Evolutionary conservation across 2,329 filamentous ascomycete genomes (phyloP).

Genomic region (Colletotrichum acutatum): DNA sequence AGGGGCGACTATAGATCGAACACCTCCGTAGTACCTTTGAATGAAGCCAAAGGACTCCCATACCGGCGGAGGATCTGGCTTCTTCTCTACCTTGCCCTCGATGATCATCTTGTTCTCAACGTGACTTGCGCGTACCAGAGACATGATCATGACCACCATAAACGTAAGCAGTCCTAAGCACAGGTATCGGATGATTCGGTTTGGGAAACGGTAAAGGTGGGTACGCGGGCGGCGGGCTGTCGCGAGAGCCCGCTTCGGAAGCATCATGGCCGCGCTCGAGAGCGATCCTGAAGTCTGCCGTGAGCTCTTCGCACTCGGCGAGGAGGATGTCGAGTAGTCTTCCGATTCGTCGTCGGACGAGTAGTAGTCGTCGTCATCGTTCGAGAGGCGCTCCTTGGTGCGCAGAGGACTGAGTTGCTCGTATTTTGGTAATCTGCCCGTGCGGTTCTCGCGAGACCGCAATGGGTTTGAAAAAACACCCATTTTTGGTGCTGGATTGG

Average conservation of each 20-base stretch:
- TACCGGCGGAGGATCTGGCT: conserved; percentile 70
- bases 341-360: conserved; percentile 58
- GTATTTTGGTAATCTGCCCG: conserved; percentile 60
- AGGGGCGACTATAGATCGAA: conserved; percentile 75
- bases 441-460: conserved; percentile 57
- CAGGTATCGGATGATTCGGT: conserved; percentile 81
- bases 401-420: conserved; percentile 49
- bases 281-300: conserved; percentile 61
- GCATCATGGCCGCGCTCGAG: conserved; percentile 56
- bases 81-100: conserved; percentile 67
- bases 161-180: conserved; percentile 76
- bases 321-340: conserved; percentile 52
- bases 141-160: conserved; percentile 81
- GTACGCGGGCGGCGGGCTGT: conserved; percentile 46
- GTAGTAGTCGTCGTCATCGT: conserved; percentile 60
- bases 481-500: conserved; percentile 50
- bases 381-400: conserved; percentile 62
- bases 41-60: conserved; percentile 92
- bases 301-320: conserved; percentile 64
- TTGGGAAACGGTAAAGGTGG: conserved; percentile 72
- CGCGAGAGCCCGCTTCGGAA: conserved; percentile 51
- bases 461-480: conserved; percentile 60
- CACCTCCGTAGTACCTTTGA: conserved; percentile 88
- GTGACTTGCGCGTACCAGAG: conserved; percentile 78
- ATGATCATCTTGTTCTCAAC: conserved; percentile 72